Percentiles rank a stretch among this genome's conserved stretches.
phyloP scores from a whole-genome alignment of 768 basidiomycete genomes.

The Austroboletus festivus region DNA sequence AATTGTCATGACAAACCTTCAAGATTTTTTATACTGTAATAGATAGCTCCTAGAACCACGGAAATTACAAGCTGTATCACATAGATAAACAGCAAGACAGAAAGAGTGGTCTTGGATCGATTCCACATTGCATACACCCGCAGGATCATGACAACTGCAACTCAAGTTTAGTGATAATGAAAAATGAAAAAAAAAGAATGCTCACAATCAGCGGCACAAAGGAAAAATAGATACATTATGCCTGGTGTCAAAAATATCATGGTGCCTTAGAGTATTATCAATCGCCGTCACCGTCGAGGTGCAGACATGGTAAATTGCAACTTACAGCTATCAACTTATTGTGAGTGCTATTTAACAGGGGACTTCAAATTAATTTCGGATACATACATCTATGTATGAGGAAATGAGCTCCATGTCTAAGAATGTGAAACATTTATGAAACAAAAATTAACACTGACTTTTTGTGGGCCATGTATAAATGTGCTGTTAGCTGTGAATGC shows the following conservation, averaged over 20 bases:
- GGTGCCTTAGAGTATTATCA: background rate
- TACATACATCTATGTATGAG: no score
- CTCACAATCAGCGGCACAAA: background rate
- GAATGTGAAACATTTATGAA: no score
- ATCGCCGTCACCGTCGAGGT: background rate
- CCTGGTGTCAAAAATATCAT: background rate
- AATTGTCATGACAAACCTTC: background rate
- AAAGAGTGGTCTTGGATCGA: background rate
- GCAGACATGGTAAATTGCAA: background rate
- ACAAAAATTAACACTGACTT: no score
- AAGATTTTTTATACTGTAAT: background rate
- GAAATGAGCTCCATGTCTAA: no score
- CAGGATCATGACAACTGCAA: background rate
- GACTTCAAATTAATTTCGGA: no score
- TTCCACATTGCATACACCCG: background rate
- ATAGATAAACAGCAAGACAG: background rate
- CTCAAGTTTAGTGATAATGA: background rate
- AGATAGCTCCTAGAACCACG: background rate
- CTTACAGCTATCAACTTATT: background rate
- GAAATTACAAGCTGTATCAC: background rate
- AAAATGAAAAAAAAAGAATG: no score
- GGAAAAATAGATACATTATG: background rate
- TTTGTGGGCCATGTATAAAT: no score
- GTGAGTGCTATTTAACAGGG: no score
- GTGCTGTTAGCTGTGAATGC: no score